phyloP scores from a whole-genome alignment of 371 early-diverging fungal species.

The Synchytrium microbalum region DNA sequence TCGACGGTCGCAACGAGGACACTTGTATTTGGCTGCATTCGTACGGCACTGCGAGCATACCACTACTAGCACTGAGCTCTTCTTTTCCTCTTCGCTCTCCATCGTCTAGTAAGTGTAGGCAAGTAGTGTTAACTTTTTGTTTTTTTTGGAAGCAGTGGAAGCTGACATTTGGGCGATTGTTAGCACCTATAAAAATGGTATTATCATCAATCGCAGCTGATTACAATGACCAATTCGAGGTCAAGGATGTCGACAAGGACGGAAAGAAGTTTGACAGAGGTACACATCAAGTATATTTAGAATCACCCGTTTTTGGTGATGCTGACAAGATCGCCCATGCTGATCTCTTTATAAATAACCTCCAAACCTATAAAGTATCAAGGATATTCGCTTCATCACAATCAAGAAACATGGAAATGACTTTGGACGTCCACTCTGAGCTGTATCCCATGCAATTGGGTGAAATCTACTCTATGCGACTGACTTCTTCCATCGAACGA shows the following conservation, averaged over 20 bases:
- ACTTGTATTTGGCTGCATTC: not conserved
- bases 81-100: too few species aligned
- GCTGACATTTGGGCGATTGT: too few species aligned
- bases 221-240: constrained; percentile 1
- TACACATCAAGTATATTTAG: not conserved
- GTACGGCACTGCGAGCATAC: not conserved
- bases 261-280: constrained; percentile 6
- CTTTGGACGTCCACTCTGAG: constrained; percentile 87
- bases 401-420: constrained; percentile 80
- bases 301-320: too few species aligned
- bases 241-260: constrained; percentile 5
- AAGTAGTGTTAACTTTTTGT: too few species aligned
- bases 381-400: constrained; percentile 78
- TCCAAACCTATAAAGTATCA: constrained; percentile 52
- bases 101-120: too few species aligned
- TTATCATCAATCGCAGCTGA: not conserved
- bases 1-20: not conserved
- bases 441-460: constrained; percentile 77
- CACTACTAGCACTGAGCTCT: not conserved
- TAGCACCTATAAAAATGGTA: not conserved
- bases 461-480: constrained; percentile 74
- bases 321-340: not conserved
- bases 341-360: not conserved
- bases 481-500: constrained; percentile 59
- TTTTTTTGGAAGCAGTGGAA: too few species aligned